Evolutionary conservation across 1,284 basidiomycete species (phyloP), one percentile per base, ranked within the genome.

Genomic region (Cystobasidium pallidum): DNA sequence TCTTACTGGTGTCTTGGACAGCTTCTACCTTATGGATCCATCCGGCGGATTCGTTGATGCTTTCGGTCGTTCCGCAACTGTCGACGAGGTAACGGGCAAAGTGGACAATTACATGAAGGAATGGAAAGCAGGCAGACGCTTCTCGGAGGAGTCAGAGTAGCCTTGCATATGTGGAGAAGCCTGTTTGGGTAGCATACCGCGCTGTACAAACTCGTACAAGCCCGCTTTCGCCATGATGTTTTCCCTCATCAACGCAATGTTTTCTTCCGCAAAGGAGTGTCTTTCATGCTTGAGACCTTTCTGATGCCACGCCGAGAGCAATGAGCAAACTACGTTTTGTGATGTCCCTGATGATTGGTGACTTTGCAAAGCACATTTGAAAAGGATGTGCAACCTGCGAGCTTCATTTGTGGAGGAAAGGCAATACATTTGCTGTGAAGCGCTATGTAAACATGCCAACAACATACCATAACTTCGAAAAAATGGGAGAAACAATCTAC

Each of bases 21-120:
- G 70, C 63, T 92, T 99, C 80, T 99, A 99, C 82, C 86, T 99
- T 41, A 97, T 99, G 94, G 94, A 98, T 80, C 95, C 96, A 0
- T 83, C 88, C 8, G 95, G 95, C 21, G 86, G 90, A 79, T 99
- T 98, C 77, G 92, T 98, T 1, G 94, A 99, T 78, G 95, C 96
- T 2, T 98, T 98, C 80, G 96, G 95, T 13, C 92, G 96, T 83
- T 86, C 85, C 66, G 88, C 86, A 66, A 86, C 86, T 0, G 85
- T 86, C 3, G 86, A 89, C 43, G 90, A 93, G 43, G 89, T 95
- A 17, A 79, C 81, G 10, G 77, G 75, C 30, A 86, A 86, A 80
- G 83, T 85, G 1, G 80, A 82, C 65, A 82, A 82, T 55, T 85
- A 84, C 47, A 82, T 86, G 67, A 77, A 80, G 61, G 83, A 84